Conservation (phyloP, 257 asterid genomes). For the Ligustrum vulgare region DNA sequence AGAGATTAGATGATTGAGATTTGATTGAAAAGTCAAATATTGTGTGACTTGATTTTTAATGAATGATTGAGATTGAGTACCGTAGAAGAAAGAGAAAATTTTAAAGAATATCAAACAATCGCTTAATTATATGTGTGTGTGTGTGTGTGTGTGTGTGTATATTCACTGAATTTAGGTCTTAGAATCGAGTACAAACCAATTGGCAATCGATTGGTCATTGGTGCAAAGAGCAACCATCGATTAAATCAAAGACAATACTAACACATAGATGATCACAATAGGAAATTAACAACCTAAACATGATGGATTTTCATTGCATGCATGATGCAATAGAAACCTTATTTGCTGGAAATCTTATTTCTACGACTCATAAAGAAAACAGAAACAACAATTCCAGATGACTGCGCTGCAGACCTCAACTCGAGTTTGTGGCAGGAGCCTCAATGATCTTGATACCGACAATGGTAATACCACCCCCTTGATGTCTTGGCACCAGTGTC, state of each 20-base stretch:
- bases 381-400: background rate
- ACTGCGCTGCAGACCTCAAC: background rate
- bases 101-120: no score
- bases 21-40: no score
- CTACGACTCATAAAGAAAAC: background rate
- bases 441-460: slow-evolving; percentile 53
- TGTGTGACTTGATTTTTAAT: no score
- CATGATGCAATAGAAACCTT: background rate
- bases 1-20: no score
- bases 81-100: no score
- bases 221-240: background rate
- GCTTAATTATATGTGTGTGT: no score
- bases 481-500: slow-evolving; percentile 49
- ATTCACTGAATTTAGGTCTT: no score
- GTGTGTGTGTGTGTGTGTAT: no score
- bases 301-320: background rate
- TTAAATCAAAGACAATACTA: no score
- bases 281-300: no score
- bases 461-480: slow-evolving; percentile 42
- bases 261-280: no score
- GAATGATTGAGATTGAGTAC: no score
- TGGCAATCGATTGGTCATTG: background rate
- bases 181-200: background rate
- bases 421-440: background rate
- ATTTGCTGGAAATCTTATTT: background rate